Conservation (phyloP, 1,284 basidiomycete species). For the Microbotryum saponariae region DNA sequence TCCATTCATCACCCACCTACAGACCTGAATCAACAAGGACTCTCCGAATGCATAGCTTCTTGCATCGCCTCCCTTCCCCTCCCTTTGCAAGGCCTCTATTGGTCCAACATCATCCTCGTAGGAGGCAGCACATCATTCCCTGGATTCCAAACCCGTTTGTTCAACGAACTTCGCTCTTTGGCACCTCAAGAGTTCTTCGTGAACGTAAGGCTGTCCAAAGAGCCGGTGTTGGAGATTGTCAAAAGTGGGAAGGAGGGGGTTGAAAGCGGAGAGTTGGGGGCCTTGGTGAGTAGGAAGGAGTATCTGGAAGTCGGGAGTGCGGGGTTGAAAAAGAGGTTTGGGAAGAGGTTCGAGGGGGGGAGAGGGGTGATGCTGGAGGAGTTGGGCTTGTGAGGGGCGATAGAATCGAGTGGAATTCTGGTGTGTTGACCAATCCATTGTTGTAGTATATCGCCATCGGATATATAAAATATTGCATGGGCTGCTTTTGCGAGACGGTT, state of each 20-base stretch:
- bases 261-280: background rate
- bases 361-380: slow-evolving; percentile 1
- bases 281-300: slow-evolving; percentile 61
- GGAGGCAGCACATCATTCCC: slow-evolving; percentile 72
- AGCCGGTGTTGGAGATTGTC: slow-evolving; percentile 47
- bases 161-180: slow-evolving; percentile 60
- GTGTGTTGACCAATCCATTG: no score
- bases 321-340: slow-evolving; percentile 61
- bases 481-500: no score
- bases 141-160: slow-evolving; percentile 67
- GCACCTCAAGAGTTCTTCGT: slow-evolving; percentile 71
- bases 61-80: slow-evolving; percentile 65
- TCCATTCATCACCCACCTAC: slow-evolving; percentile 11
- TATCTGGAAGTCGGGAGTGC: slow-evolving; percentile 71
- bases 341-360: slow-evolving; percentile 7
- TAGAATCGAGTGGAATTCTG: no score
- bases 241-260: slow-evolving; percentile 29
- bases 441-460: no score
- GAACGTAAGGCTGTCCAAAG: slow-evolving; percentile 57
- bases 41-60: slow-evolving; percentile 64
- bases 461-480: no score
- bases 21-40: slow-evolving; percentile 74
- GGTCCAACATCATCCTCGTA: slow-evolving; percentile 82
- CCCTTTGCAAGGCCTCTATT: slow-evolving; percentile 81
- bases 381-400: background rate